Evolutionary conservation across 2,329 filamentous ascomycete species (phyloP).

Genomic region (Nemania serpens): DNA sequence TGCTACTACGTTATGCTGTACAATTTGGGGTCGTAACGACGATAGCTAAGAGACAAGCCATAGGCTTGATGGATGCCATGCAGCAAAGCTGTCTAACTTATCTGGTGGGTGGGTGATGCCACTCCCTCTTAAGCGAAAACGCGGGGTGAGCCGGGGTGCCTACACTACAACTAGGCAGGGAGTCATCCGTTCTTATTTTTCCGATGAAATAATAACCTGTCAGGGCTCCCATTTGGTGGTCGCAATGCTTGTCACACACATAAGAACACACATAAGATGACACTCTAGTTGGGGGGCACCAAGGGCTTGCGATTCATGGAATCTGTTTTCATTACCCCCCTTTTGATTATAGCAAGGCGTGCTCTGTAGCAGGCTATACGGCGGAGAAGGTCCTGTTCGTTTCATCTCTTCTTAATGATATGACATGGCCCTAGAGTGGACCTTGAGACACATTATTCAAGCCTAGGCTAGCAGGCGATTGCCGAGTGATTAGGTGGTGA

Average conservation of each 20-base stretch:
- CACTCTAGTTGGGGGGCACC: background rate
- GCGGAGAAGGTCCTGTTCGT: conserved; percentile 11
- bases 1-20: background rate
- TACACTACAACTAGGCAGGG: background rate
- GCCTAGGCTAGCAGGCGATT: background rate
- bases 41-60: background rate
- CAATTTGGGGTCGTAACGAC: background rate
- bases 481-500: background rate
- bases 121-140: conserved; percentile 22
- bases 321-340: conserved; percentile 3
- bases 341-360: conserved; percentile 13
- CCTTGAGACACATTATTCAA: conserved; percentile 9
- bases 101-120: no score
- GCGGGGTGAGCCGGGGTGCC: conserved; percentile 21
- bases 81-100: background rate
- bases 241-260: background rate
- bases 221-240: conserved; percentile 6
- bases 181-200: background rate
- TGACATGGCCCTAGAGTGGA: conserved; percentile 1
- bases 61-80: background rate
- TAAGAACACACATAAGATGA: background rate
- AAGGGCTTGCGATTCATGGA: conserved; percentile 14
- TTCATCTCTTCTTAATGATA: conserved; percentile 19
- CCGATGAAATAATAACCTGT: background rate
- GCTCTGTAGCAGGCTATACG: conserved; percentile 10